Evolutionary conservation across 2,329 filamentous ascomycete species (phyloP).

Genomic region (Fusarium sp.): DNA sequence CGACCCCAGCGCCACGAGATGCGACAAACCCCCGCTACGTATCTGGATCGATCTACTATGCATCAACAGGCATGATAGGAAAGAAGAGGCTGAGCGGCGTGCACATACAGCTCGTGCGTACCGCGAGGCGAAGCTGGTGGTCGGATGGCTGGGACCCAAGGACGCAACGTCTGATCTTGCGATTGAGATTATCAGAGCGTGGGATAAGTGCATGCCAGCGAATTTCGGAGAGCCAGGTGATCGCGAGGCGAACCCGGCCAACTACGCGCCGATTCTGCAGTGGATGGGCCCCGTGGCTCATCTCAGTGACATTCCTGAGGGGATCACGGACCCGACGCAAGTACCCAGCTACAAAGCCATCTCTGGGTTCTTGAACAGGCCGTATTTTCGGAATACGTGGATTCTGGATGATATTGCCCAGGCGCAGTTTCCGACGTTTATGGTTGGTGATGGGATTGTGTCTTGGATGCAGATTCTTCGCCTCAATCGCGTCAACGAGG

Average conservation of each 20-base stretch:
- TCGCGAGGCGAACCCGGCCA: slow-evolving; percentile 29
- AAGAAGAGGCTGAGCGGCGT: slow-evolving; percentile 29
- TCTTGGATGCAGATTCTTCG: slow-evolving; percentile 40
- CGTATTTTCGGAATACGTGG: slow-evolving; percentile 38
- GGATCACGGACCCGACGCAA: slow-evolving; percentile 32
- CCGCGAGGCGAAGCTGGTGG: slow-evolving; percentile 32
- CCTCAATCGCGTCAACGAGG: slow-evolving; percentile 38
- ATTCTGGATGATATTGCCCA: slow-evolving; percentile 38
- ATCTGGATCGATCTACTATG: slow-evolving; percentile 38
- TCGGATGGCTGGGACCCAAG: slow-evolving; percentile 34
- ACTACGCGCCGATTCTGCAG: slow-evolving; percentile 35
- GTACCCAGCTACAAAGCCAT: slow-evolving; percentile 38
- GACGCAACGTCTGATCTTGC: slow-evolving; percentile 36
- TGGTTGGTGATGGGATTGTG: slow-evolving; percentile 36
- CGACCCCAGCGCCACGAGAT: background rate
- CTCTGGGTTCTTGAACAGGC: slow-evolving; percentile 31
- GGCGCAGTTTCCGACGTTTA: slow-evolving; percentile 34
- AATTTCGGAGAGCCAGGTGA: slow-evolving; percentile 36
- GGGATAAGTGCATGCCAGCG: slow-evolving; percentile 37
- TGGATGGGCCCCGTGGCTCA: slow-evolving; percentile 40
- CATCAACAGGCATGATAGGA: slow-evolving; percentile 27
- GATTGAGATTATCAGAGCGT: slow-evolving; percentile 34
- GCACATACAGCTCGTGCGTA: slow-evolving; percentile 35
- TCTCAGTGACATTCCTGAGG: slow-evolving; percentile 36
- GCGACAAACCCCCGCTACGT: slow-evolving; percentile 25